These are phyloP conservation scores for Dryas integrifolia DNA, from an alignment of 331 rosid species.

Conservation along the genomic window DNA sequence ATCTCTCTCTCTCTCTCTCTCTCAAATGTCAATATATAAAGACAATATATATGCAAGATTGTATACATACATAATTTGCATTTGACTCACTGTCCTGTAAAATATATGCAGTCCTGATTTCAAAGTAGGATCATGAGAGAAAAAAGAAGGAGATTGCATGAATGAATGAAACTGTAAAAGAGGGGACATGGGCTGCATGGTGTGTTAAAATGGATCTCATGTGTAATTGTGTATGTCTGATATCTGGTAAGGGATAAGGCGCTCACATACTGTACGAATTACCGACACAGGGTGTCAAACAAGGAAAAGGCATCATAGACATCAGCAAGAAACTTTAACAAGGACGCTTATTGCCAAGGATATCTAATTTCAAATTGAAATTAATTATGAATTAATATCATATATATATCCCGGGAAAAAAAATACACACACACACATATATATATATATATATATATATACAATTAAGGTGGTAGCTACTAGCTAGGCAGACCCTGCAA, in stretches of 20 bases:
- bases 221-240: too few relatives aligned
- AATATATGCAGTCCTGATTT: background rate
- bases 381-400: too few relatives aligned
- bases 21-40: too few relatives aligned
- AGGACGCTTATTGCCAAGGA: slow-evolving; percentile 2
- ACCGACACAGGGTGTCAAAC: slow-evolving; percentile 7
- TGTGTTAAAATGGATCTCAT: background rate
- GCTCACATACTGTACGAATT: background rate
- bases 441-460: too few relatives aligned
- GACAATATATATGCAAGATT: too few relatives aligned
- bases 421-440: too few relatives aligned
- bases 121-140: background rate
- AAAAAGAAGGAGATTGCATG: background rate
- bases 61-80: background rate
- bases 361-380: too few relatives aligned
- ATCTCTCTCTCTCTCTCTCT: background rate
- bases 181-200: too few relatives aligned
- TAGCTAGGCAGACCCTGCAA: too few relatives aligned
- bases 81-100: background rate
- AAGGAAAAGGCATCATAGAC: background rate
- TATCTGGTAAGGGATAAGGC: too few relatives aligned
- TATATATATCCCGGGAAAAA: too few relatives aligned
- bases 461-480: too few relatives aligned
- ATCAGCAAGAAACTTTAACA: background rate
- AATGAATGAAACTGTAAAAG: background rate